phyloP scores from a whole-genome alignment of 106 monocot genomes.

The Platanthera guangdongensis region DNA sequence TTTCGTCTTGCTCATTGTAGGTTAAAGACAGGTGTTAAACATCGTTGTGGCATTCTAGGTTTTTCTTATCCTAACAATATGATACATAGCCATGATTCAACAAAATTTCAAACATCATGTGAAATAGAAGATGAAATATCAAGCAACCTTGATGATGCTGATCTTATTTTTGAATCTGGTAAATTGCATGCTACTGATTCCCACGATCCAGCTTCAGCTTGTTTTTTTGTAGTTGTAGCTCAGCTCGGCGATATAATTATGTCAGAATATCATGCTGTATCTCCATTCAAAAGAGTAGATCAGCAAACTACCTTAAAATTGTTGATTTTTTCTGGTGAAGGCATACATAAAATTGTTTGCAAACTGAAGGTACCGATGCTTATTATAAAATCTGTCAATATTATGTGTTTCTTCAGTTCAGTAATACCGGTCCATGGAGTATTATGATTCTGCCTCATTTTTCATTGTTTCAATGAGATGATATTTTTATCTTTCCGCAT shows the following conservation, averaged over 20 bases:
- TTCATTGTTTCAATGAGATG: background rate
- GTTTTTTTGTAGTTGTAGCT: slow-evolving; percentile 26
- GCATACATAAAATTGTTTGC: slow-evolving; percentile 25
- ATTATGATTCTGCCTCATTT: background rate
- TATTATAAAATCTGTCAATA: background rate
- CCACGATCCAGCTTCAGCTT: slow-evolving; percentile 11
- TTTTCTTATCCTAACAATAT: slow-evolving; percentile 1
- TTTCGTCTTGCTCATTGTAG: slow-evolving; percentile 24
- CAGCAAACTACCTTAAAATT: slow-evolving; percentile 24
- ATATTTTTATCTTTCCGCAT: background rate
- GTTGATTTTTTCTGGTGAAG: slow-evolving; percentile 20
- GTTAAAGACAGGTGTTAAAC: slow-evolving; percentile 21
- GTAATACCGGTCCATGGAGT: background rate
- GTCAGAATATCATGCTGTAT: slow-evolving; percentile 24
- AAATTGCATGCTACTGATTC: slow-evolving; percentile 8
- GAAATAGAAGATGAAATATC: slow-evolving; percentile 8
- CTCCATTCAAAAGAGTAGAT: slow-evolving; percentile 12
- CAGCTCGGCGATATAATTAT: slow-evolving; percentile 38
- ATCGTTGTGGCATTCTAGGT: slow-evolving; percentile 8
- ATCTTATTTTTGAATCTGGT: background rate
- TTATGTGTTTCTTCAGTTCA: background rate
- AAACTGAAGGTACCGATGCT: slow-evolving; percentile 42
- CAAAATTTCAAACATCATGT: background rate
- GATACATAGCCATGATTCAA: slow-evolving; percentile 5
- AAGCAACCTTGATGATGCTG: background rate